Percentiles rank a stretch among this genome's conserved stretches.
Conservation (phyloP, 139 green algal species). For the Zygnema circumcarinatum region DNA sequence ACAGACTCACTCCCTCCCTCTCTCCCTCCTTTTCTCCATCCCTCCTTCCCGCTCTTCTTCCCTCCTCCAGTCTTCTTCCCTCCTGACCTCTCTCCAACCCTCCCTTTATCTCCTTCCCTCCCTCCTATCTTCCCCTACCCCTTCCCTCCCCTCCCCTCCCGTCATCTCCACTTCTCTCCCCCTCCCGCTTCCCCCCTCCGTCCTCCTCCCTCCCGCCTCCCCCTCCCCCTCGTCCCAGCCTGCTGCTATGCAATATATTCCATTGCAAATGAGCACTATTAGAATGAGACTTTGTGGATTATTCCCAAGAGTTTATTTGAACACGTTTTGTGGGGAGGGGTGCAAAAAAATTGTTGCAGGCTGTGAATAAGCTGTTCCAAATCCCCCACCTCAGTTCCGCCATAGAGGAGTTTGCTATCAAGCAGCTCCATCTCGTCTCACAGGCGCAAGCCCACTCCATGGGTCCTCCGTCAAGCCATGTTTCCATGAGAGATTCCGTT, state of each 20-base stretch:
- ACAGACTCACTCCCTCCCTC: neutral
- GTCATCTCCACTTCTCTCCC: neutral
- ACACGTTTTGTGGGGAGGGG: no score
- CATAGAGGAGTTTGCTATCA: no score
- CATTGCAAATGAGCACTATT: no score
- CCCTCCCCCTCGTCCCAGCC: neutral
- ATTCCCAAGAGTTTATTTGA: no score
- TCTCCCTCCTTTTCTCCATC: neutral
- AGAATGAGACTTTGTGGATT: no score
- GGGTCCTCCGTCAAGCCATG: no score
- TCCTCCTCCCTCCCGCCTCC: neutral
- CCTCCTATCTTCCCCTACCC: neutral
- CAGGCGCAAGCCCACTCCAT: no score
- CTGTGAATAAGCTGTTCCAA: no score
- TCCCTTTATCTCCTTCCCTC: neutral
- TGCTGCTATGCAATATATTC: neutral
- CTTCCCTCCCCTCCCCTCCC: neutral
- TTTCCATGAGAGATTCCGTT: no score
- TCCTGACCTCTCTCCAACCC: neutral
- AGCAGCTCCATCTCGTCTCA: no score
- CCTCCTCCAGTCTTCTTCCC: neutral
- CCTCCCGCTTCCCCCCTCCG: neutral
- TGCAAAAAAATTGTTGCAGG: no score
- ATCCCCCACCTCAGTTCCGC: no score
- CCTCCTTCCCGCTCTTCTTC: neutral